A percentile compares a stretch with the other conserved stretches of the same genome.
Evolutionary conservation across 495 filamentous ascomycete genomes (phyloP).

Genomic region (Chaetomium tenue): DNA sequence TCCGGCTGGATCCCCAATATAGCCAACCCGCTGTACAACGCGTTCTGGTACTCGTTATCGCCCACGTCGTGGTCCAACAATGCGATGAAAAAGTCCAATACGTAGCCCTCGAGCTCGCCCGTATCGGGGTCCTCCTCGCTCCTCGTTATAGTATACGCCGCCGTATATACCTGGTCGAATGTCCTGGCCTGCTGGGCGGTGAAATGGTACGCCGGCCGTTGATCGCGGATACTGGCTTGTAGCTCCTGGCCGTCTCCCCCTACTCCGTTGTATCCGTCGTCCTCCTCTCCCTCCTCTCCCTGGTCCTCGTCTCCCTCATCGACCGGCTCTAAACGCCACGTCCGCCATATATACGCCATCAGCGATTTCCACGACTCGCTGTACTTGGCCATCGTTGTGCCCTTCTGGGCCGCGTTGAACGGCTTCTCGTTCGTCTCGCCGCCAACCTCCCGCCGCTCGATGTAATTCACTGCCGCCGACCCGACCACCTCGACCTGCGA

Average conservation of each 20-base stretch:
- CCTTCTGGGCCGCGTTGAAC: conserved; percentile 2
- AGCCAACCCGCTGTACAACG: conserved; percentile 4
- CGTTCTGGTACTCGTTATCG: conserved; percentile 10
- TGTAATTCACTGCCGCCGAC: conserved; percentile 1
- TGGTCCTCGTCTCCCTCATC: background rate
- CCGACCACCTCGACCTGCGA: conserved; percentile 4
- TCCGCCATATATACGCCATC: conserved; percentile 2
- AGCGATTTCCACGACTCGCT: background rate
- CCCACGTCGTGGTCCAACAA: conserved; percentile 3
- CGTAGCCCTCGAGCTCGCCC: background rate
- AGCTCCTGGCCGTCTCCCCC: background rate
- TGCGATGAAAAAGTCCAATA: conserved; percentile 4
- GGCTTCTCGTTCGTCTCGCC: conserved; percentile 5
- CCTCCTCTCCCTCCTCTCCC: background rate
- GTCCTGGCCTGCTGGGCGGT: background rate
- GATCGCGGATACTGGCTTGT: background rate
- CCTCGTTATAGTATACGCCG: background rate
- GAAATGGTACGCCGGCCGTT: background rate
- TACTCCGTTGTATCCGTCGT: background rate
- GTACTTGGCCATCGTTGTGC: conserved; percentile 1
- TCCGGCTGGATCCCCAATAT: background rate
- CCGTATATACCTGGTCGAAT: background rate
- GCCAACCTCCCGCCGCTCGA: background rate
- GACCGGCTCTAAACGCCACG: background rate
- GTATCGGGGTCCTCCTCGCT: background rate